A percentile compares a stretch with the other conserved stretches of the same genome.
Conservation (phyloP, 2,329 filamentous ascomycete genomes). For the Sporothrix mexicana region DNA sequence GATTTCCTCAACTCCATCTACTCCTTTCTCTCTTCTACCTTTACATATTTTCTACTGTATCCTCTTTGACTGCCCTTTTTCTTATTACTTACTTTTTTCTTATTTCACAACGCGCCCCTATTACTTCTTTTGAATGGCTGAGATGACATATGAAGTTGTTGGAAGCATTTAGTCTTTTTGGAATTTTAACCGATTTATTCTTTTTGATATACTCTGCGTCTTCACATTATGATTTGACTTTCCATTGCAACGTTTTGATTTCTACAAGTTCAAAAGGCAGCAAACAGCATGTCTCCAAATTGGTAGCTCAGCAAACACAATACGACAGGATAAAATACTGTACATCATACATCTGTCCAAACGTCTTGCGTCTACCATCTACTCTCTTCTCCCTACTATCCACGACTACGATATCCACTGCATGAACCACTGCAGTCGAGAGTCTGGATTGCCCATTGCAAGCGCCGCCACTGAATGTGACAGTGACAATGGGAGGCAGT, state of each 20-base stretch:
- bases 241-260: background rate
- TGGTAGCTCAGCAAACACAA: background rate
- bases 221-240: background rate
- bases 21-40: background rate
- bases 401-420: too few species aligned
- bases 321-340: too few species aligned
- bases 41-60: slow-evolving; percentile 26
- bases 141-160: slow-evolving; percentile 35
- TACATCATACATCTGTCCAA: too few species aligned
- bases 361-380: too few species aligned
- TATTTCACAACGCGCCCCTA: background rate
- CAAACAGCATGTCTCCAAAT: background rate
- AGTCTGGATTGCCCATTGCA: too few species aligned
- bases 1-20: slow-evolving; percentile 2
- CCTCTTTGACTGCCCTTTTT: too few species aligned
- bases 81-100: background rate
- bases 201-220: background rate
- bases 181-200: slow-evolving; percentile 15
- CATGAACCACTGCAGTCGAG: too few species aligned
- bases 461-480: background rate
- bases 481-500: background rate
- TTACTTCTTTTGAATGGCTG: slow-evolving; percentile 34
- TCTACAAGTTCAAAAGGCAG: background rate
- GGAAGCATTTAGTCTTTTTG: slow-evolving; percentile 32
- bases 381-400: too few species aligned